Evolutionary conservation across 1,139 yeast genomes (phyloP).

Genomic region (Magnusiomyces suaveolens): DNA sequence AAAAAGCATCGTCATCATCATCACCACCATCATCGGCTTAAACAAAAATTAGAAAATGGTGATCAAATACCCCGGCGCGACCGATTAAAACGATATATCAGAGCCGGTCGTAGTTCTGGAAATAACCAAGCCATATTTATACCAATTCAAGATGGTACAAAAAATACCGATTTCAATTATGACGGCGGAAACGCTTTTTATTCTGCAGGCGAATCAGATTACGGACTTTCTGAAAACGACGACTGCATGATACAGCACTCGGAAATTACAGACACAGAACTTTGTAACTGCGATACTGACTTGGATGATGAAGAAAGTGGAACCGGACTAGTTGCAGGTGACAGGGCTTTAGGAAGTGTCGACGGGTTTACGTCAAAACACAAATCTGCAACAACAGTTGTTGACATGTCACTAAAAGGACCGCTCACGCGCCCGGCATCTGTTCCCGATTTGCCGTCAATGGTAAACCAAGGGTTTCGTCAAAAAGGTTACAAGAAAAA

Average conservation of each 20-base stretch:
- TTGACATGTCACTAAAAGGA: not conserved
- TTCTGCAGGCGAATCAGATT: not conserved
- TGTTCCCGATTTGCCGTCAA: not conserved
- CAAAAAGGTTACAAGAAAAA: not conserved
- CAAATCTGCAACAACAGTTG: not conserved
- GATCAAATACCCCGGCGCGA: slow-evolving; percentile 2
- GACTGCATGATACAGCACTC: not conserved
- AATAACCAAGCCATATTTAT: not conserved
- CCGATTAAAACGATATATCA: slow-evolving; percentile 8
- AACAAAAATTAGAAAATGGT: not conserved
- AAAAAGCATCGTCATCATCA: not conserved
- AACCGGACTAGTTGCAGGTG: not conserved
- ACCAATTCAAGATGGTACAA: too few species aligned
- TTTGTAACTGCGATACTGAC: not conserved
- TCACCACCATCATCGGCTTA: not conserved
- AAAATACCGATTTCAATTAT: too few species aligned
- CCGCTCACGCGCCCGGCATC: not conserved
- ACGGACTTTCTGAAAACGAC: not conserved
- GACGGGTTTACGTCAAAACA: too few species aligned
- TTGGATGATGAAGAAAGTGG: not conserved
- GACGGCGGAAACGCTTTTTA: not conserved
- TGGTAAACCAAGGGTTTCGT: not conserved
- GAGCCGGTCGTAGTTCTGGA: not conserved
- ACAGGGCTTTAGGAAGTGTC: too few species aligned
- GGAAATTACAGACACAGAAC: not conserved